A percentile compares a stretch with the other conserved stretches of the same genome.
Conservation (phyloP, 23 red algal species). For the Gracilaria gracilis region DNA sequence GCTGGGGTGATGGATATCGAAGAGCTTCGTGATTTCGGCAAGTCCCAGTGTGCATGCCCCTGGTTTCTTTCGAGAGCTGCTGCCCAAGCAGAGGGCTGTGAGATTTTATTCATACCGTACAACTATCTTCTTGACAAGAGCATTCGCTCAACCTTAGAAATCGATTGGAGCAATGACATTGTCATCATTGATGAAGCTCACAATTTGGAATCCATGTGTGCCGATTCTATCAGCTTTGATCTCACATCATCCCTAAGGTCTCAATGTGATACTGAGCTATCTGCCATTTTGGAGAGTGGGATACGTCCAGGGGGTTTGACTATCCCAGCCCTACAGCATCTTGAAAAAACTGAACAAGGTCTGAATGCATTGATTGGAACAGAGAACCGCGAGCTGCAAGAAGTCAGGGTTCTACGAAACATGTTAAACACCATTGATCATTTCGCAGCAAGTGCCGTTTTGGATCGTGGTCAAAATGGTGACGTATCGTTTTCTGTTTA, state of each 20-base stretch:
- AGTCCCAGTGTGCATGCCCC: slow-evolving; percentile 76
- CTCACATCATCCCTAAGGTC: slow-evolving; percentile 61
- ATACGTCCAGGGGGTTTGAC: slow-evolving; percentile 61
- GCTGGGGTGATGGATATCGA: slow-evolving; percentile 85
- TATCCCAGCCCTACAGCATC: slow-evolving; percentile 56
- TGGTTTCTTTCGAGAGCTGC: slow-evolving; percentile 88
- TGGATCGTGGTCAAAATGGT: slow-evolving; percentile 51
- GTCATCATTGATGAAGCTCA: slow-evolving; percentile 98
- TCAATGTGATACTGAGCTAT: slow-evolving; percentile 65
- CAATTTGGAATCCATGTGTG: slow-evolving; percentile 87
- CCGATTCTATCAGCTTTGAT: slow-evolving; percentile 85
- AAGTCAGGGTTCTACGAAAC: slow-evolving; percentile 47
- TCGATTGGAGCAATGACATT: slow-evolving; percentile 92
- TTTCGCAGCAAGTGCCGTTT: slow-evolving; percentile 24
- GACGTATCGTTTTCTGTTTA: slow-evolving; percentile 42
- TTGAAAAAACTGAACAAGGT: slow-evolving; percentile 63
- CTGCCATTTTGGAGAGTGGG: slow-evolving; percentile 36
- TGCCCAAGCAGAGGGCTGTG: slow-evolving; percentile 61
- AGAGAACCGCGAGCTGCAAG: slow-evolving; percentile 65
- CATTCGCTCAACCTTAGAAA: slow-evolving; percentile 40
- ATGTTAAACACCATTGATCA: slow-evolving; percentile 46
- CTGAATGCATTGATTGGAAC: slow-evolving; percentile 50
- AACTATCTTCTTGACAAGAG: slow-evolving; percentile 91
- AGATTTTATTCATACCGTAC: slow-evolving; percentile 96
- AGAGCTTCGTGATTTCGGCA: slow-evolving; percentile 80